A percentile compares a stretch with the other conserved stretches of the same genome.
phyloP scores from a whole-genome alignment of 495 filamentous ascomycete genomes.

The Coniosporium apollinis region DNA sequence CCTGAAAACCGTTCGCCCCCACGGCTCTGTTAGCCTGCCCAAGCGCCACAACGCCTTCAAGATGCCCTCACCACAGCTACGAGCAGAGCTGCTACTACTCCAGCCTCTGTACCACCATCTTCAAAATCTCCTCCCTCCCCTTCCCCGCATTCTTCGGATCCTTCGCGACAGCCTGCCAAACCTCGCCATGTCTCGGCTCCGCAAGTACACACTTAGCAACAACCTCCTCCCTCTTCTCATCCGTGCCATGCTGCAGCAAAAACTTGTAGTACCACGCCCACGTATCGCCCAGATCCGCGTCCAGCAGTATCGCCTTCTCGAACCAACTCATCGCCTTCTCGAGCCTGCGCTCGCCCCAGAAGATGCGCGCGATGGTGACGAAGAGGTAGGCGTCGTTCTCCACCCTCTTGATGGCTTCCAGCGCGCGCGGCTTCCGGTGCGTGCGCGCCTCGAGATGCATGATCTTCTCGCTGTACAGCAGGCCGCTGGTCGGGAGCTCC shows the following conservation, averaged over 20 bases:
- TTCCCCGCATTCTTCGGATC: constrained; percentile 62
- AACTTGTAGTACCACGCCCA: constrained; percentile 99
- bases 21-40: too few species aligned
- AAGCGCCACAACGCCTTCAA: too few species aligned
- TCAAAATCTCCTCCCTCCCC: constrained; percentile 64
- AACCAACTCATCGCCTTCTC: constrained; percentile 95
- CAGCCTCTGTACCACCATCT: constrained; percentile 47
- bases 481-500: constrained; percentile 73
- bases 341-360: constrained; percentile 63
- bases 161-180: constrained; percentile 77
- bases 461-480: constrained; percentile 87
- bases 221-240: constrained; percentile 74
- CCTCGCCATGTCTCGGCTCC: constrained; percentile 83
- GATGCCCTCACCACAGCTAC: too few species aligned
- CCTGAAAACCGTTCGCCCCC: too few species aligned
- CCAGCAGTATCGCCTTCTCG: constrained; percentile 76
- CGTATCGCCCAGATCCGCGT: constrained; percentile 74
- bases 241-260: constrained; percentile 72
- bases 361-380: constrained; percentile 56
- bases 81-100: too few species aligned
- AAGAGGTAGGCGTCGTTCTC: constrained; percentile 82
- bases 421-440: constrained; percentile 71
- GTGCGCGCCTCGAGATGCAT: constrained; percentile 84
- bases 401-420: constrained; percentile 92
- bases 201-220: constrained; percentile 53